Percentiles rank a stretch among this genome's conserved stretches.
These are phyloP conservation scores for Kwoniella newhampshirensis DNA, from an alignment of 768 basidiomycete species.

Conservation along the genomic window DNA sequence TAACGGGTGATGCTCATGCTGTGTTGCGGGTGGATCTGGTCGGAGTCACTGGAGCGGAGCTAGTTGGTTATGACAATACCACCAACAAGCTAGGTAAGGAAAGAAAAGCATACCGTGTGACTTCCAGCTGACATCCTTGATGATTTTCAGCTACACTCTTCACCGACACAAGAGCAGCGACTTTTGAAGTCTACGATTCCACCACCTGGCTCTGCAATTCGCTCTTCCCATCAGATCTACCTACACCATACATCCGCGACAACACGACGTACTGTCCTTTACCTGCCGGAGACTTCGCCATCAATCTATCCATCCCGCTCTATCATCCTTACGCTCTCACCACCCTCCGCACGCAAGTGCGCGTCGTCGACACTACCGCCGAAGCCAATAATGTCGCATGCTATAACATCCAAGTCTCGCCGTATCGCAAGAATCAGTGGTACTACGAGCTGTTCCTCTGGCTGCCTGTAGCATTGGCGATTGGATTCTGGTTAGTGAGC, in stretches of 20 bases:
- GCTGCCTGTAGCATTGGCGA: slow-evolving; percentile 65
- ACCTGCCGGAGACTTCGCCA: slow-evolving; percentile 72
- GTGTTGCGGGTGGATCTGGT: slow-evolving; percentile 57
- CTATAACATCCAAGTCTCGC: slow-evolving; percentile 72
- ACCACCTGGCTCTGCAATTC: slow-evolving; percentile 73
- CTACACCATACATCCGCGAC: slow-evolving; percentile 50
- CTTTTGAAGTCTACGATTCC: slow-evolving; percentile 69
- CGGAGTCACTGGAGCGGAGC: slow-evolving; percentile 63
- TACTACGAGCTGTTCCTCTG: slow-evolving; percentile 60
- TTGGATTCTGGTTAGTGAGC: slow-evolving; percentile 68
- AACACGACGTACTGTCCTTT: slow-evolving; percentile 70
- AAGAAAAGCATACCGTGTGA: not conserved
- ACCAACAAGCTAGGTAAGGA: slow-evolving; percentile 69
- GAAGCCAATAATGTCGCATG: slow-evolving; percentile 79
- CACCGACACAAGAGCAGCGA: slow-evolving; percentile 74
- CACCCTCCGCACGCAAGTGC: slow-evolving; percentile 77
- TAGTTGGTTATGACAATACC: slow-evolving; percentile 63
- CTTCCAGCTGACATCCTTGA: slow-evolving; percentile 1
- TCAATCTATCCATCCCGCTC: slow-evolving; percentile 69
- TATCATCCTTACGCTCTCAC: slow-evolving; percentile 69
- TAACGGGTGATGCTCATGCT: slow-evolving; percentile 37
- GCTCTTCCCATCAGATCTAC: slow-evolving; percentile 75
- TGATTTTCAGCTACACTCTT: slow-evolving; percentile 73
- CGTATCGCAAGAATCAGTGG: slow-evolving; percentile 55
- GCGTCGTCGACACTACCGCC: slow-evolving; percentile 74